Conservation (phyloP, 2,329 filamentous ascomycete species). For the Didymella sp. region DNA sequence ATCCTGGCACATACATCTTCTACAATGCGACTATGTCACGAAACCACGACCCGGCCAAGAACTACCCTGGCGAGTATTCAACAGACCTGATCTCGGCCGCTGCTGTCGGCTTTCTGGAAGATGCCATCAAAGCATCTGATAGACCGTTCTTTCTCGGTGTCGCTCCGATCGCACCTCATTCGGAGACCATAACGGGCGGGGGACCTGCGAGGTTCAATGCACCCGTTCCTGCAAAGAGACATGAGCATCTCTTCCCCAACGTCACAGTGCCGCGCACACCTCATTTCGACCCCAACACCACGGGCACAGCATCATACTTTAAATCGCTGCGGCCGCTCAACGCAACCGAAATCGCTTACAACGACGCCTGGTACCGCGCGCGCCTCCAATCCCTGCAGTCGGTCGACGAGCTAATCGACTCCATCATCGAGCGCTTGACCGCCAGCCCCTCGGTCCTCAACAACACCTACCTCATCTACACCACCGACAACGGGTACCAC, state of each 20-base stretch:
- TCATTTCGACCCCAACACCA: conserved; percentile 70
- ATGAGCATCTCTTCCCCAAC: conserved; percentile 67
- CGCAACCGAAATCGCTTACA: conserved; percentile 56
- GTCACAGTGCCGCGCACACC: conserved; percentile 66
- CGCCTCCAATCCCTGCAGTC: conserved; percentile 60
- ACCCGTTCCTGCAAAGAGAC: conserved; percentile 67
- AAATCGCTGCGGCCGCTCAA: conserved; percentile 50
- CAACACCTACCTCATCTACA: conserved; percentile 56
- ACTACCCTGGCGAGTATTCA: conserved; percentile 62
- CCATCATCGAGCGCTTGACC: conserved; percentile 53
- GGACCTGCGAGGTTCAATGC: conserved; percentile 49
- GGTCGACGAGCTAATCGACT: conserved; percentile 62
- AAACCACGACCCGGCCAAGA: conserved; percentile 63
- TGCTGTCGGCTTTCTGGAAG: conserved; percentile 66
- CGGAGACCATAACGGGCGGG: conserved; percentile 26
- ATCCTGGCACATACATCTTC: conserved; percentile 73
- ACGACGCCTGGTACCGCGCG: conserved; percentile 61
- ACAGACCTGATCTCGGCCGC: conserved; percentile 67
- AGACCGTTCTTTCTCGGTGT: conserved; percentile 72
- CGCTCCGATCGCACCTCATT: conserved; percentile 71
- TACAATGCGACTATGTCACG: conserved; percentile 69
- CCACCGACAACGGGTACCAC: conserved; percentile 53
- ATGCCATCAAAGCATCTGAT: conserved; percentile 59
- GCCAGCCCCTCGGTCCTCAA: conserved; percentile 51
- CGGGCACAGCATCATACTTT: conserved; percentile 31